Evolutionary conservation across 1,284 basidiomycete species (phyloP), one percentile per base, ranked within the genome.

Genomic region (Tylopilus sp.): DNA sequence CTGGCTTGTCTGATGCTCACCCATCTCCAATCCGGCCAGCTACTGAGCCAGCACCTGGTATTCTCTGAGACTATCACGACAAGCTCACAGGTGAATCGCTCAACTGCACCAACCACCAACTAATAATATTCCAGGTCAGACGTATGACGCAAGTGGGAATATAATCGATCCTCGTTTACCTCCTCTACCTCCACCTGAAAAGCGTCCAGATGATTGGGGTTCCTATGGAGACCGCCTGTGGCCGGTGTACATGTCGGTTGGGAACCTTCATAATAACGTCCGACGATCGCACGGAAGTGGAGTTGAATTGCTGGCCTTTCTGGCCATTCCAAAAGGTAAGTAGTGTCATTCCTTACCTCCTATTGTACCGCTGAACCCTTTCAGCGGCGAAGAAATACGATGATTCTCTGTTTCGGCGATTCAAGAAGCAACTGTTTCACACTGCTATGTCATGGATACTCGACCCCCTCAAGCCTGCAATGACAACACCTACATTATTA

Each of bases 351-450:
- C 6, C 54, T 54, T 19, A 38, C 22, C 52, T 29, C 29, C 29
- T 19, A 32, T 52, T 53, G n/a, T 18, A n/a, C 22, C 19, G 26
- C 32, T 53, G 26, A 39, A n/a, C 47, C 52, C 29, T 39, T 26
- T 6, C 41, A 68, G 67, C 13, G 18, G 38, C 39, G 2, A 57
- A 66, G 18, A 64, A 68, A 26, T 47, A 53, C n/a, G 32, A 65
- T 10, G 39, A 58, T 18, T 41, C 55, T 29, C 0, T 16, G 5
- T 76, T 72, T 18, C 56, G 53, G 1, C 55, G 36, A 5, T 76
- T 74, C 66, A 62, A 67, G 9, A 64, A 64, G 19, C 64, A 72
- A n/a, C 53, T 72, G 0, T 70, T 66, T 16, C 69, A 72, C 38
- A 10, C 18, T 9, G 67, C 69, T 0, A 54, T 73, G 33, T 41